Evolutionary conservation across 1,284 basidiomycete species (phyloP).

Genomic region (Malassezia vespertilionis): DNA sequence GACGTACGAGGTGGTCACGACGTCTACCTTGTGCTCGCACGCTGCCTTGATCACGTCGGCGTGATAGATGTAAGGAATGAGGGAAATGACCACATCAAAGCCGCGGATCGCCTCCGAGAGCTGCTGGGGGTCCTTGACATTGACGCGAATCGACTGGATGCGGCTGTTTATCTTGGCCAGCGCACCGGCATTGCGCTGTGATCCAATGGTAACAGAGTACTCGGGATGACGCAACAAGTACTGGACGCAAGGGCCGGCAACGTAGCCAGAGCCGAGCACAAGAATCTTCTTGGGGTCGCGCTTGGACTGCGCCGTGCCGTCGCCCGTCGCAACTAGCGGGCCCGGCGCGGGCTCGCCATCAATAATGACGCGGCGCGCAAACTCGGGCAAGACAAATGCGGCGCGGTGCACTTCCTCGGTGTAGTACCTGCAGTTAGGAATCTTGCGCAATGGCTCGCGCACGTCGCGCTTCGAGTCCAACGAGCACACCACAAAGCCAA

Average conservation of each 20-base stretch:
- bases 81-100: constrained; percentile 86
- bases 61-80: constrained; percentile 93
- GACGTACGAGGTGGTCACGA: constrained; percentile 93
- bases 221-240: constrained; percentile 73
- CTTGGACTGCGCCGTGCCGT: constrained; percentile 48
- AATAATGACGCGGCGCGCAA: constrained; percentile 56
- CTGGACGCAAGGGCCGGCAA: constrained; percentile 84
- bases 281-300: constrained; percentile 62
- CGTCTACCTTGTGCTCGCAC: constrained; percentile 84
- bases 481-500: constrained; percentile 85
- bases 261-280: constrained; percentile 85
- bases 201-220: constrained; percentile 66
- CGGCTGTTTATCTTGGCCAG: constrained; percentile 61
- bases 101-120: constrained; percentile 71
- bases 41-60: constrained; percentile 84
- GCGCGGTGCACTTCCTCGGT: constrained; percentile 69
- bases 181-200: constrained; percentile 53
- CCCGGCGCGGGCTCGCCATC: constrained; percentile 38
- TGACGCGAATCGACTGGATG: constrained; percentile 65
- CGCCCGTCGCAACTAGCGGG: constrained; percentile 50
- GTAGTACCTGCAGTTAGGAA: constrained; percentile 65
- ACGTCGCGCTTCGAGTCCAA: constrained; percentile 53
- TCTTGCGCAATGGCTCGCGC: constrained; percentile 53
- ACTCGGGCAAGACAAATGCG: constrained; percentile 84
- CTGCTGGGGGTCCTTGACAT: constrained; percentile 63